Evolutionary conservation across 2,329 filamentous ascomycete species (phyloP).

Genomic region (Dactylonectria macrodidyma): DNA sequence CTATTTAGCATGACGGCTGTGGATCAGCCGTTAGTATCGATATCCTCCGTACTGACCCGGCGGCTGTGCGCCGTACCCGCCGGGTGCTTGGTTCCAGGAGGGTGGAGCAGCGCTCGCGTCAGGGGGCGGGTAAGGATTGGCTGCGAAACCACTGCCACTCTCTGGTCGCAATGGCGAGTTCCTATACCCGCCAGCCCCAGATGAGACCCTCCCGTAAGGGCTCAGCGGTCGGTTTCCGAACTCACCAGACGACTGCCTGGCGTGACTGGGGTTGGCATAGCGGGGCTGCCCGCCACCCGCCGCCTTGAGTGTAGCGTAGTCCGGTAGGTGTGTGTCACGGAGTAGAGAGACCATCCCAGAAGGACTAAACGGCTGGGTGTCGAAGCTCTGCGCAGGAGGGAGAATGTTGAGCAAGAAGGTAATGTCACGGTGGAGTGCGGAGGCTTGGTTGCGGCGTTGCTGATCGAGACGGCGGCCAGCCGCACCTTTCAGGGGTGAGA

Average conservation of each 20-base stretch:
- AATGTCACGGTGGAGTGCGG: constrained; percentile 80
- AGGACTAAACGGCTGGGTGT: constrained; percentile 78
- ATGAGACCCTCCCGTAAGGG: constrained; percentile 62
- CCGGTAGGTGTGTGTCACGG: constrained; percentile 76
- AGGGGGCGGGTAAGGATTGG: constrained; percentile 50
- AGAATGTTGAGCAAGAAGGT: constrained; percentile 80
- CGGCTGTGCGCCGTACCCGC: constrained; percentile 51
- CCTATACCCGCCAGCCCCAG: constrained; percentile 62
- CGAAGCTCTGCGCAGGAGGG: constrained; percentile 80
- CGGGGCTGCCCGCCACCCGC: constrained; percentile 55
- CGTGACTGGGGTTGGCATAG: constrained; percentile 54
- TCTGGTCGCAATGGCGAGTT: constrained; percentile 68
- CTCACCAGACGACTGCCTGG: constrained; percentile 61
- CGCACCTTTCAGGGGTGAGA: constrained; percentile 92
- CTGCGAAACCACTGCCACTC: constrained; percentile 46
- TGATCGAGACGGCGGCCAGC: constrained; percentile 89
- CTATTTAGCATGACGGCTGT: neutral
- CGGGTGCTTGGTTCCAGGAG: constrained; percentile 50
- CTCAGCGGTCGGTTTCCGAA: constrained; percentile 62
- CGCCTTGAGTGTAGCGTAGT: constrained; percentile 69
- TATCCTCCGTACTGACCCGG: constrained; percentile 56
- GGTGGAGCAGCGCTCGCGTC: constrained; percentile 43
- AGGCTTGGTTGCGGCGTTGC: constrained; percentile 74
- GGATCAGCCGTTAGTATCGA: constrained; percentile 47
- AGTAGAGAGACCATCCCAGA: constrained; percentile 82